Conservation (phyloP, 768 basidiomycete genomes). For the Rhodotorula graminis region DNA sequence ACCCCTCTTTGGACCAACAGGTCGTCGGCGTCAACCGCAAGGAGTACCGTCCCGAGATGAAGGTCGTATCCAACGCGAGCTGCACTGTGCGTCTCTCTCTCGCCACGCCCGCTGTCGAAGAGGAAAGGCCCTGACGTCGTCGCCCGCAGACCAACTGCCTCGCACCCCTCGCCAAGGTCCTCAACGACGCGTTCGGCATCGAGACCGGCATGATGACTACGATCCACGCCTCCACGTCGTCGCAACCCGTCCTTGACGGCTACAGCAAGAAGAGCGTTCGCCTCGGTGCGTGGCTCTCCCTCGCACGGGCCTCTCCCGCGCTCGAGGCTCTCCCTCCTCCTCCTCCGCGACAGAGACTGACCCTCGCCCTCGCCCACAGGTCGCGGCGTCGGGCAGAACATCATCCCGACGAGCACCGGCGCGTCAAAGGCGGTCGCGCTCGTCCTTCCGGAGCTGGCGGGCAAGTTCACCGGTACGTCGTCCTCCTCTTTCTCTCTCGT, state of each 20-base stretch:
- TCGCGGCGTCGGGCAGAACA: constrained; percentile 45
- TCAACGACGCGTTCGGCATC: constrained; percentile 46
- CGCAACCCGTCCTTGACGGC: constrained; percentile 48
- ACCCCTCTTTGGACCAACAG: not conserved
- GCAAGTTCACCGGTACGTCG: constrained; percentile 46
- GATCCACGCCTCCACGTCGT: constrained; percentile 47
- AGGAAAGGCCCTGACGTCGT: not conserved
- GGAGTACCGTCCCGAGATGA: constrained; percentile 39
- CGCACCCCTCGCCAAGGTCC: constrained; percentile 46
- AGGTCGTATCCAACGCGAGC: constrained; percentile 46
- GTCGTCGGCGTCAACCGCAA: constrained; percentile 46
- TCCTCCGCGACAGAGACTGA: not conserved
- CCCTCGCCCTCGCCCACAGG: not conserved
- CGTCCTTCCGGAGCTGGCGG: constrained; percentile 47
- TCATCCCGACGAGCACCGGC: constrained; percentile 47
- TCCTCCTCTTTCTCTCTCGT: not conserved
- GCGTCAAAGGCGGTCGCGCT: constrained; percentile 47
- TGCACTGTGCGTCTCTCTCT: constrained; percentile 40
- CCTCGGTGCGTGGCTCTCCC: not conserved
- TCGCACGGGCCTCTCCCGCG: too few species aligned
- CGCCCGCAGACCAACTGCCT: constrained; percentile 46
- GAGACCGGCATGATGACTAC: constrained; percentile 48
- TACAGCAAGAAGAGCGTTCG: constrained; percentile 45
- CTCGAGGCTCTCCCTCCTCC: not conserved
- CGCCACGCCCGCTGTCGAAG: too few species aligned